These are phyloP conservation scores for Populus hybrid DNA, from an alignment of 441 rosid genomes.

Conservation along the genomic window DNA sequence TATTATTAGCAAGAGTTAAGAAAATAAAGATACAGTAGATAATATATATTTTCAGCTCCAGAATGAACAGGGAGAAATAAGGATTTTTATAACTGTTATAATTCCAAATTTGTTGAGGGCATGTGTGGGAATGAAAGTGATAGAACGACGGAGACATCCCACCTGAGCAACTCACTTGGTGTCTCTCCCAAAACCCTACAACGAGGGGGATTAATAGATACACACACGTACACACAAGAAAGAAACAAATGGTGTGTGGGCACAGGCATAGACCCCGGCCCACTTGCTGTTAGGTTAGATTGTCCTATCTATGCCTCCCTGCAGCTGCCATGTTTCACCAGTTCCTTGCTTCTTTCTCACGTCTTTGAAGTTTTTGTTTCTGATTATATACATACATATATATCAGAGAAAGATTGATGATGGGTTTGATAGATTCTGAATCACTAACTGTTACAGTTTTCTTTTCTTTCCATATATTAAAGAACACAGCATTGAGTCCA, in stretches of 20 bases:
- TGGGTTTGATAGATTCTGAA: constrained; percentile 46
- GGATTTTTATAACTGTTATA: not conserved
- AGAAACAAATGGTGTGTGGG: not conserved
- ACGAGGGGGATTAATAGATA: not conserved
- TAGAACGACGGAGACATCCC: not conserved
- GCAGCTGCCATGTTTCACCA: constrained; percentile 25
- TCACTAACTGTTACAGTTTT: constrained; percentile 20
- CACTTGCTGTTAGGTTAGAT: constrained; percentile 22
- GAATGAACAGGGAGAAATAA: not conserved
- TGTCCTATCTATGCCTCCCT: constrained; percentile 14
- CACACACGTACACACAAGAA: not conserved
- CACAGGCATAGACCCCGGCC: not conserved
- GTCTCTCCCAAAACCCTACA: not conserved
- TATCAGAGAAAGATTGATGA: constrained; percentile 32
- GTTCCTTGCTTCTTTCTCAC: constrained; percentile 67
- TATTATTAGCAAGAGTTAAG: not conserved
- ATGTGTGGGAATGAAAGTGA: not conserved
- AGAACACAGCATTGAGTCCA: constrained; percentile 17
- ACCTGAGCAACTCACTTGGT: not conserved
- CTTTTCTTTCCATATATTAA: constrained; percentile 15
- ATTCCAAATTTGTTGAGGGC: not conserved
- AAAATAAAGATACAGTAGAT: not conserved
- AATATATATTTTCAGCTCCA: not conserved
- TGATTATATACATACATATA: not conserved
- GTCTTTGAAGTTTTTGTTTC: constrained; percentile 33